These are phyloP conservation scores for Rhynchosporium secalis DNA, from an alignment of 2,329 filamentous ascomycete genomes.

Conservation along the genomic window DNA sequence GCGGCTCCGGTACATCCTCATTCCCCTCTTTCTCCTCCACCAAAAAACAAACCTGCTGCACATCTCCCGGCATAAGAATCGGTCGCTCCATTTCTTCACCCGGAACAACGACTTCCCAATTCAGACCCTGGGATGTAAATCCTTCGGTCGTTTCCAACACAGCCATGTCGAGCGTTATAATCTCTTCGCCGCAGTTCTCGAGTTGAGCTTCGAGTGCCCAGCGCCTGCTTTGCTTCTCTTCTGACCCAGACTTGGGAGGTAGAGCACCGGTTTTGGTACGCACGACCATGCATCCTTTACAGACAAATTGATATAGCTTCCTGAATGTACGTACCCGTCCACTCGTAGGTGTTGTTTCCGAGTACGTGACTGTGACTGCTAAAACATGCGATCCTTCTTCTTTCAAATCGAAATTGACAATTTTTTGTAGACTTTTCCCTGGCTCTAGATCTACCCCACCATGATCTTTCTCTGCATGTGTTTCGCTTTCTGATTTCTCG, in stretches of 20 bases:
- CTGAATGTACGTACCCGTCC: slow-evolving; percentile 81
- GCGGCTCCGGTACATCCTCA: slow-evolving; percentile 41
- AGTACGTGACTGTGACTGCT: slow-evolving; percentile 91
- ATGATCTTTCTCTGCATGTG: slow-evolving; percentile 7
- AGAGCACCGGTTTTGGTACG: slow-evolving; percentile 76
- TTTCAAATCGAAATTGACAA: slow-evolving; percentile 83
- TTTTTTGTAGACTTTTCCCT: slow-evolving; percentile 73
- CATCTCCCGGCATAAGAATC: slow-evolving; percentile 61
- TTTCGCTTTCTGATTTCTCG: slow-evolving; percentile 17
- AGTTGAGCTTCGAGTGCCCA: slow-evolving; percentile 92
- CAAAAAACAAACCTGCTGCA: slow-evolving; percentile 66
- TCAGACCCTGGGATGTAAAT: slow-evolving; percentile 54
- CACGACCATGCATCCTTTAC: slow-evolving; percentile 85
- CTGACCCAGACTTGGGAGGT: slow-evolving; percentile 38
- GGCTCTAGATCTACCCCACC: slow-evolving; percentile 53
- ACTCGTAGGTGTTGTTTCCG: slow-evolving; percentile 73
- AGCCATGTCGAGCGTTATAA: slow-evolving; percentile 73
- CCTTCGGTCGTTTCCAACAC: slow-evolving; percentile 54
- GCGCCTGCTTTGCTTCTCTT: slow-evolving; percentile 32
- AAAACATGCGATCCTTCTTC: slow-evolving; percentile 94
- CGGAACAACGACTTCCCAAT: slow-evolving; percentile 50
- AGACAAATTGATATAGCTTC: slow-evolving; percentile 96
- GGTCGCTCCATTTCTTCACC: slow-evolving; percentile 52
- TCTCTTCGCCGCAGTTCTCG: slow-evolving; percentile 87
- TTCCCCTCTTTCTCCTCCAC: slow-evolving; percentile 46